Evolutionary conservation across 2,329 filamentous ascomycete genomes (phyloP), one percentile per base, ranked within the genome.

Genomic region (Xylariaceae sp.): DNA sequence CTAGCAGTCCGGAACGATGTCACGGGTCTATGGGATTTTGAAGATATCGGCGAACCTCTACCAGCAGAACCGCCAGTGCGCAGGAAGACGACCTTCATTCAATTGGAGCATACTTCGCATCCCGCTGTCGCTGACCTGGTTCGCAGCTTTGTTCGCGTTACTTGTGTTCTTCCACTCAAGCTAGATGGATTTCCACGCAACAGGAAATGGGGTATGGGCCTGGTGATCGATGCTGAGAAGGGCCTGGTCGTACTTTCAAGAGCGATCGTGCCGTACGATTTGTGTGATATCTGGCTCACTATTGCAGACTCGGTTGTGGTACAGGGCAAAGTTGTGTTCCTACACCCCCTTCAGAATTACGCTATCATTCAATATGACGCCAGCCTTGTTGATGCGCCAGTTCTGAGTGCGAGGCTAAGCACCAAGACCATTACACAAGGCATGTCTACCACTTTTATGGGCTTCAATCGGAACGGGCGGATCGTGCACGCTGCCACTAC

Each of bases 101-200:
- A 91, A 68, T 81, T 99, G 58, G 88, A 92, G 64, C 90, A 94
- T 62, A 87, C 92, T 56, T 88, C 87, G 55, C 87, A 96, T 68
- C 86, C 90, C 21, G 89, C 89, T 16, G 92, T 94, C n/a, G 91
- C 92, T 2, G 90, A 96, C 61, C 83, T 99, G 58, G 89, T 99
- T 37, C 86, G 89, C 61, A 96, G 92, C 68, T 97, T 99, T 68
- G 92, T 99, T 22, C 87, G 94, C 37, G 88, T 99, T 51, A 87
- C 89, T 60, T 95, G 92, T 64, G 88, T 86, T 21, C 92, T 99
- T 86, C 94, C 94, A 0, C 76, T 99, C 58, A 97, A 97, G 76
- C 80, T 99, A 9, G 94, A 99, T 69, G 94, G 94, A n/a, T 99
- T 96, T 69, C 95, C 94, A 5, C 89, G 94, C 70, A 90, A 94